These are phyloP conservation scores for Tolypocladium ovalisporum DNA, from an alignment of 2,329 filamentous ascomycete species.

Conservation along the genomic window DNA sequence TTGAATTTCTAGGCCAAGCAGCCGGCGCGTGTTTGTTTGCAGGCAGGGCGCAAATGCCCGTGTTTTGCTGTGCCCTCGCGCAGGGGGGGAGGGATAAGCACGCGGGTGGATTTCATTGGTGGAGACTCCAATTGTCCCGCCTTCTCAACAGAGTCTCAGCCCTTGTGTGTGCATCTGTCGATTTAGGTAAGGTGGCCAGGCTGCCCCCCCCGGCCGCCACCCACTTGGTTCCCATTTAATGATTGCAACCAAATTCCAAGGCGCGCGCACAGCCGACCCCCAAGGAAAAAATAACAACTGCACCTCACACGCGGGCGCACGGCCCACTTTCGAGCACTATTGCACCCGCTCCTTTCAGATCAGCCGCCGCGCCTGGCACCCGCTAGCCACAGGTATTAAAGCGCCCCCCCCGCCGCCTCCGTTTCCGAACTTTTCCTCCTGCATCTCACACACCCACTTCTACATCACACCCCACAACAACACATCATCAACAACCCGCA, in stretches of 20 bases:
- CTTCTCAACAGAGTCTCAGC: not conserved
- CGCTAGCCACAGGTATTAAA: conserved; percentile 28
- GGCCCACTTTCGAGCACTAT: conserved; percentile 5
- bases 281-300: not conserved
- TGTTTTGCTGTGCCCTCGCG: not conserved
- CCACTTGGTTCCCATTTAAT: not conserved
- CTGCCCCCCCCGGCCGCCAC: not conserved
- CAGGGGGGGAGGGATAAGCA: too few relatives aligned
- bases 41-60: too few relatives aligned
- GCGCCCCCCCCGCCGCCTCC: conserved; percentile 30
- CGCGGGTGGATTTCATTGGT: not conserved
- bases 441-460: conserved; percentile 28
- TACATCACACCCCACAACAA: conserved; percentile 15
- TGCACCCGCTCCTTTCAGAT: conserved; percentile 16
- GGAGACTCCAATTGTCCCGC: not conserved
- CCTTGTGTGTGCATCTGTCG: not conserved
- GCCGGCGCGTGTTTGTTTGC: not conserved
- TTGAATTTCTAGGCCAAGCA: not conserved
- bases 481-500: conserved; percentile 24
- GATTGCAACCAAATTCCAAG: not conserved
- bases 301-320: conserved; percentile 12
- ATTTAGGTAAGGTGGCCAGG: not conserved
- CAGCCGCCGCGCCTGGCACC: conserved; percentile 21
- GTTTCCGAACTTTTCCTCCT: conserved; percentile 26
- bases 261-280: not conserved